phyloP scores from a whole-genome alignment of 2,329 filamentous ascomycete species.

The Raffaelea arxii region DNA sequence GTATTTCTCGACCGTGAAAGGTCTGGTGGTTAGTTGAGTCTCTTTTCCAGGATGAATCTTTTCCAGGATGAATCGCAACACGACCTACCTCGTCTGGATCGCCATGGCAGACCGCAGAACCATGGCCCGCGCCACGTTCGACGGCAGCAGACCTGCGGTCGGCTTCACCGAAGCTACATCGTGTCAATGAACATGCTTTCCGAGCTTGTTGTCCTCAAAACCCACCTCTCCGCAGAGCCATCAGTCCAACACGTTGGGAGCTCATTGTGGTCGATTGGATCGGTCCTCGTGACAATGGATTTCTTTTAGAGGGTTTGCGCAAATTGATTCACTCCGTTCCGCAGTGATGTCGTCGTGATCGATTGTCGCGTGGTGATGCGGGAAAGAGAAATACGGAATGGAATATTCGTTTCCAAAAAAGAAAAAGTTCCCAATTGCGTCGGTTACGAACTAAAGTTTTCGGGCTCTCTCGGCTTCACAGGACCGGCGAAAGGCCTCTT shows the following conservation, averaged over 20 bases:
- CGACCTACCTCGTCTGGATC: slow-evolving; percentile 39
- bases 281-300: no score
- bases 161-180: slow-evolving; percentile 27
- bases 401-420: no score
- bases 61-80: no score
- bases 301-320: no score
- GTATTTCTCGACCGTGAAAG: slow-evolving; percentile 48
- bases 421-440: no score
- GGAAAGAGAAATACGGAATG: no score
- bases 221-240: slow-evolving; percentile 50
- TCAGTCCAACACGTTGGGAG: slow-evolving; percentile 46
- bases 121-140: slow-evolving; percentile 37
- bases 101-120: slow-evolving; percentile 30
- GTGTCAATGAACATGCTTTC: slow-evolving; percentile 1
- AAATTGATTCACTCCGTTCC: no score
- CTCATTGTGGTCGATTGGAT: slow-evolving; percentile 35
- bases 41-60: no score
- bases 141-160: slow-evolving; percentile 35
- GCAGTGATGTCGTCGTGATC: no score
- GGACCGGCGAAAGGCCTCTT: neutral
- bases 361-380: no score
- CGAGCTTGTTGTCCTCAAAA: neutral
- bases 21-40: slow-evolving; percentile 23
- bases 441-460: no score
- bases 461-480: slow-evolving; percentile 29